Evolutionary conservation across 371 early-diverging fungal species (phyloP).

Genomic region (Mucor saturninus): DNA sequence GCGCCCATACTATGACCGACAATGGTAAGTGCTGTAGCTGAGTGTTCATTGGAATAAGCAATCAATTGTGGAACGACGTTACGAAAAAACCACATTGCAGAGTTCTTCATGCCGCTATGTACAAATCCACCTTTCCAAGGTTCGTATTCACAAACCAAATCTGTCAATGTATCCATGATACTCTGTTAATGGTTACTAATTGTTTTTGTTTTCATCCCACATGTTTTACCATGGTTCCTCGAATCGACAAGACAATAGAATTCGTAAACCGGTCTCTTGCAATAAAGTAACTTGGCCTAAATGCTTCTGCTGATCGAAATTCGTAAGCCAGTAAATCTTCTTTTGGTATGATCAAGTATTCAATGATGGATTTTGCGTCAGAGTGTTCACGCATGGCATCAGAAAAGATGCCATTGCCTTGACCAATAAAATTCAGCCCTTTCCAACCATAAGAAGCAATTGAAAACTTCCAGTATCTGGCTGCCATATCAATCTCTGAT

Average conservation of each 20-base stretch:
- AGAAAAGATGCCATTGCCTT: conserved; percentile 68
- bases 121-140: conserved; percentile 88
- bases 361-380: conserved; percentile 71
- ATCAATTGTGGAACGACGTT: conserved; percentile 73
- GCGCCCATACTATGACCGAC: conserved; percentile 89
- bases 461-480: conserved; percentile 66
- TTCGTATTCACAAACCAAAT: conserved; percentile 85
- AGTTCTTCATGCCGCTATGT: conserved; percentile 81
- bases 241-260: conserved; percentile 76
- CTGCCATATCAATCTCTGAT: conserved; percentile 62
- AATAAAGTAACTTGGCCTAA: conserved; percentile 84
- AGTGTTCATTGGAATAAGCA: conserved; percentile 67
- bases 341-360: conserved; percentile 68
- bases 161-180: conserved; percentile 82
- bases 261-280: conserved; percentile 70
- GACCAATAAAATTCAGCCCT: conserved; percentile 80
- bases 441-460: conserved; percentile 84
- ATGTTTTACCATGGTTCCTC: conserved; percentile 79
- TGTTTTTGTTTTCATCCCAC: not conserved
- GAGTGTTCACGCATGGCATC: conserved; percentile 76
- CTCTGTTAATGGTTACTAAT: conserved; percentile 52
- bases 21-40: conserved; percentile 65
- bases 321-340: conserved; percentile 82
- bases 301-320: conserved; percentile 72
- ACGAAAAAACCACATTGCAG: conserved; percentile 80